Evolutionary conservation across 768 basidiomycete genomes (phyloP).

Genomic region (Lentinula detonsa): DNA sequence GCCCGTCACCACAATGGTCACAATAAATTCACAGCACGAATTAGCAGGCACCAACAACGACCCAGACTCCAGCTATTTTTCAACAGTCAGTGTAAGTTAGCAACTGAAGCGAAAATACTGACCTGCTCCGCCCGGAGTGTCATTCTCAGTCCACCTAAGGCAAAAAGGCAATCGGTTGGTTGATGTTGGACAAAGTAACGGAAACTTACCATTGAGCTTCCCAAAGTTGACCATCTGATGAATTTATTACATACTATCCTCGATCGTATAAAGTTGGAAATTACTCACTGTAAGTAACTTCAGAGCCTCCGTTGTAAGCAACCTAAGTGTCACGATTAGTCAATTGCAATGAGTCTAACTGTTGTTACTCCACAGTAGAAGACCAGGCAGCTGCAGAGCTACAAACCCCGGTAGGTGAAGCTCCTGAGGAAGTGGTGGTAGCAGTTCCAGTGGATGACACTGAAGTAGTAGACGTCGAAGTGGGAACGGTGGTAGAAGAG

Average conservation of each 20-base stretch:
- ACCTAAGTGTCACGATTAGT: conserved; percentile 19
- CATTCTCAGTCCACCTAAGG: conserved; percentile 48
- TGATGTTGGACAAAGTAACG: neutral
- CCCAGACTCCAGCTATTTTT: neutral
- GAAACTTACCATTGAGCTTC: conserved; percentile 44
- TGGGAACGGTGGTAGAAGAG: conserved; percentile 1
- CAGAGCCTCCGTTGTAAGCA: conserved; percentile 39
- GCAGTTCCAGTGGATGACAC: conserved; percentile 15
- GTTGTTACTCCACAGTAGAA: conserved; percentile 23
- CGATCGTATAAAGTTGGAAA: neutral
- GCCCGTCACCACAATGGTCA: too few species aligned
- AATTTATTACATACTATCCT: neutral
- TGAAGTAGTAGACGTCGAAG: conserved; percentile 4
- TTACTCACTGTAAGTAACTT: conserved; percentile 38
- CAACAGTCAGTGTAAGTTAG: neutral
- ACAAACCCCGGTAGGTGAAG: conserved; percentile 16
- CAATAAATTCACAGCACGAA: too few species aligned
- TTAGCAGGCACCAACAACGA: neutral
- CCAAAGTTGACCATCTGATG: conserved; percentile 46
- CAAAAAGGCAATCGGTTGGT: neutral
- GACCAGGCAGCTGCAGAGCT: conserved; percentile 42
- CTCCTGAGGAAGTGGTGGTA: conserved; percentile 17
- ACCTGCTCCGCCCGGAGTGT: conserved; percentile 36
- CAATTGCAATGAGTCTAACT: neutral
- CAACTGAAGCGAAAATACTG: neutral